Base-by-base conservation (phyloP, 768 basidiomycete species). In the Leccinum sublutescens region DNA sequence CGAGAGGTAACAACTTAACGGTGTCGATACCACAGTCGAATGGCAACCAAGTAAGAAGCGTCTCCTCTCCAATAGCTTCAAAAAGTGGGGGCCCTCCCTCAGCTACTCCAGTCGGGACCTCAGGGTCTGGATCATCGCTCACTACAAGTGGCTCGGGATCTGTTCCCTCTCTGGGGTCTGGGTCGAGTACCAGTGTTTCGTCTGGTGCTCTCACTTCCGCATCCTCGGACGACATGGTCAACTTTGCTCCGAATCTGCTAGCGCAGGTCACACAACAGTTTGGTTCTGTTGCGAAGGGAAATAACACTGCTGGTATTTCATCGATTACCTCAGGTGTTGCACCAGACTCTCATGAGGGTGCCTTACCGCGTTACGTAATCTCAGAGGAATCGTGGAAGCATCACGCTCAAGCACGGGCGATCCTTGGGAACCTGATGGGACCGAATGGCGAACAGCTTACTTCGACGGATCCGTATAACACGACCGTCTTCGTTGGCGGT, bases 401-500 rank as follows among this genome's bases (percentile, higher is more conserved):
- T 64, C 88, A 91, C 54, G 86, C 86, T 1, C 91, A 92, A 71
- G 90, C 90, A 48, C 84, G 89, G 6, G 89, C 90, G 2, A 90
- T 93, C 57, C 75, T 93, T 57, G 88, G 89, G 11, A 92, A 90
- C 66, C 75, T 93, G 19, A 91, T 93, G 45, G 91, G 92, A 21
- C 91, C 89, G 1, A 91, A 93, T 61, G 92, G 91, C 57, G 88
- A 93, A 76, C 86, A 91, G 72, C 77, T 93, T 62, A 91, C 90
- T 29, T 91, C 89, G 23, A 91, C 88, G 21, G 94, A 96, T 67
- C 94, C 94, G n/a, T 93, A 94, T 68, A 97, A 96, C 68, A 95
- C 94, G 14, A 97, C 95, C 2, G 94, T 93, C 5, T 97, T 97
- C 62, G 95, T 97, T 19, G 95, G 95, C 25, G 95, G 94, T 0